These are phyloP conservation scores for Pseudonitzschia multiseries DNA, from an alignment of 108 stramenopile species.

Conservation along the genomic window DNA sequence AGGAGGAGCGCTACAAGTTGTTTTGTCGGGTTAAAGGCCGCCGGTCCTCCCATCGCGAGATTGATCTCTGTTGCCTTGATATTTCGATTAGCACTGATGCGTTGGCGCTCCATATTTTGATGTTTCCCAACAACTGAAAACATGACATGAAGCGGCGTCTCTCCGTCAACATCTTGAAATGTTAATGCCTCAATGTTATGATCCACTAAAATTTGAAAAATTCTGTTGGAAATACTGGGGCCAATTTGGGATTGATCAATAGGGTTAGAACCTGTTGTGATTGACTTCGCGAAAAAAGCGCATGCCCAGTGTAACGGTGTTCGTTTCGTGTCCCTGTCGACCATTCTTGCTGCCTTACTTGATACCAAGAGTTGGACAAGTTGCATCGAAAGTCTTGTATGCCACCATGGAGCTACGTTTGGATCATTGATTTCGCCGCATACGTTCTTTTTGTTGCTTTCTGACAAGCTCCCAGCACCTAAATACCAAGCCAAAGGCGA, in stretches of 20 bases:
- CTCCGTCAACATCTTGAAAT: constrained; percentile 25
- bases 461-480: constrained; percentile 46
- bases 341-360: constrained; percentile 39
- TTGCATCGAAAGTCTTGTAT: constrained; percentile 26
- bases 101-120: constrained; percentile 32
- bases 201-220: constrained; percentile 44
- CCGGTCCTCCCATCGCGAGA: constrained; percentile 33
- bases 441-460: constrained; percentile 33
- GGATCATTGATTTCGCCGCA: constrained; percentile 50
- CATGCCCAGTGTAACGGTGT: constrained; percentile 58
- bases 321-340: constrained; percentile 36
- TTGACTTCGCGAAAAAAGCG: constrained; percentile 29
- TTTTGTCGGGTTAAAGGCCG: constrained; percentile 35
- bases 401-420: constrained; percentile 39
- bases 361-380: constrained; percentile 37
- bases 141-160: constrained; percentile 52
- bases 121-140: constrained; percentile 31
- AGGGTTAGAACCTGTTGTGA: constrained; percentile 9
- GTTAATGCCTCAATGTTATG: constrained; percentile 41
- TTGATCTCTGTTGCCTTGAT: constrained; percentile 26
- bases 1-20: constrained; percentile 44
- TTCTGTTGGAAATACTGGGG: constrained; percentile 33
- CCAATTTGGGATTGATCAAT: constrained; percentile 8
- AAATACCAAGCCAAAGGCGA: constrained; percentile 56
- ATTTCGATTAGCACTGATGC: constrained; percentile 21